Evolutionary conservation across 768 basidiomycete genomes (phyloP), one percentile per base, ranked within the genome.

Genomic region (Tulasnella sp.): DNA sequence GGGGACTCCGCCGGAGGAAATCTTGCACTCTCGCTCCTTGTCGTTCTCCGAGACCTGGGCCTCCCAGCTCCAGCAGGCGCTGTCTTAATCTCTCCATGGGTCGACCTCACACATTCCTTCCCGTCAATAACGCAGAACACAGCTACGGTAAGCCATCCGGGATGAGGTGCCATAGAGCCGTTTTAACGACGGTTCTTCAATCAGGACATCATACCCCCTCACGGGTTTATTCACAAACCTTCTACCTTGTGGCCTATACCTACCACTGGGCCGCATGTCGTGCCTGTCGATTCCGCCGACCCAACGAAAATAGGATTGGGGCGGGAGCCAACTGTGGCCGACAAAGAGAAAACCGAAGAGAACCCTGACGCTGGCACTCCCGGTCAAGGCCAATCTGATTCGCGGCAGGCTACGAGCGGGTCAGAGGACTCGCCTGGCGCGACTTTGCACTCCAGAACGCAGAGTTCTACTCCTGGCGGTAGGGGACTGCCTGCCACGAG

Each of bases 1-100:
- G 98, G 98, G 3, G 96, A 96, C 86, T 96, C 95, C 37, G 97
- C 98, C 0, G 98, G 98, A 11, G 98, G 96, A 18, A 96, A 96
- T 0, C 87, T 98, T 18, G 90, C 91, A 0, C 86, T 98, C 77
- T 93, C 96, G 5, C 88, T 98, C 34, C 89, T 99, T 2, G 79
- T 82, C 34, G 84, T 88, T 14, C 90, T 99, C 73, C 93, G 98
- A 18, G 98, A 99, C 85, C 86, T 90, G 0, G 92, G 91, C 1
- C 87, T 97, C 28, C 96, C 96, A 5, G 81, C 90, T 73, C 98
- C 97, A 5, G 95, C 96, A 3, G 98, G 96, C 14, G 96, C 92
- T 1, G 88, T 97, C 20, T 87, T 98, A 58, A 93, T 98, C 82
- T 96, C 95, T 41, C 98, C 98, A 0, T 98, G 97, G 94, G 93